Percentiles rank a stretch among this genome's conserved stretches.
Evolutionary conservation across 2,329 filamentous ascomycete genomes (phyloP).

Genomic region (Periconia digitata): DNA sequence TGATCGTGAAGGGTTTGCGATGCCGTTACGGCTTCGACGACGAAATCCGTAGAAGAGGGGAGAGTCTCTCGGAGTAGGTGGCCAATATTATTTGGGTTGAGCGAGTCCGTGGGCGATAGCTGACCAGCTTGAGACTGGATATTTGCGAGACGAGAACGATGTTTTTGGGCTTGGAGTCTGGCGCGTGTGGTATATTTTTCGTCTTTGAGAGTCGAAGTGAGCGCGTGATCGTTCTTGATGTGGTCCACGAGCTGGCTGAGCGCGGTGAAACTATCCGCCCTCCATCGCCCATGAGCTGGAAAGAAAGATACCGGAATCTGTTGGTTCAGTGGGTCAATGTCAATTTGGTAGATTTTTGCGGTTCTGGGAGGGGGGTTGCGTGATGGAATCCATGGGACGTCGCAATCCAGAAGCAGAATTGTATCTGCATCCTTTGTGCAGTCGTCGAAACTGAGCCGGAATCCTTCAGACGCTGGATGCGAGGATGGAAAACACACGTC

Average conservation of each 20-base stretch:
- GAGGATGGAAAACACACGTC: conserved; percentile 22
- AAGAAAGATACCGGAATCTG: conserved; percentile 76
- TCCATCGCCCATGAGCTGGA: conserved; percentile 64
- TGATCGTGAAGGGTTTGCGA: conserved; percentile 16
- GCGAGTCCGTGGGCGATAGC: conserved; percentile 15
- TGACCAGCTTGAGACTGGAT: conserved; percentile 23
- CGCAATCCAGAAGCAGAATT: conserved; percentile 21
- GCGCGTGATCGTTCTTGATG: conserved; percentile 14
- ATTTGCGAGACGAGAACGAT: conserved; percentile 19
- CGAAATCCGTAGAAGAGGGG: conserved; percentile 12
- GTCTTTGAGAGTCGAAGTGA: conserved; percentile 3
- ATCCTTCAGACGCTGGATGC: conserved; percentile 19
- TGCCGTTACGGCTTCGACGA: conserved; percentile 16
- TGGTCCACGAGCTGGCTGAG: conserved; percentile 35
- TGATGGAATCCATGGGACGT: conserved; percentile 25
- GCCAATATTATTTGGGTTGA: conserved; percentile 20
- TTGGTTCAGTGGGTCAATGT: conserved; percentile 68
- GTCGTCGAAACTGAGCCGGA: conserved; percentile 14
- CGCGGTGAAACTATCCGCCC: conserved; percentile 63
- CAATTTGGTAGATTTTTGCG: conserved; percentile 64
- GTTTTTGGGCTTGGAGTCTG: conserved; percentile 4
- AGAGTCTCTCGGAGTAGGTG: conserved; percentile 8
- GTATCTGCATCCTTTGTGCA: conserved; percentile 18
- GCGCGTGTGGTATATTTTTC: conserved; percentile 2
- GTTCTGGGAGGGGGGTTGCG: conserved; percentile 55